These are phyloP conservation scores for Platismatia glauca DNA, from an alignment of 495 filamentous ascomycete genomes.

Conservation along the genomic window DNA sequence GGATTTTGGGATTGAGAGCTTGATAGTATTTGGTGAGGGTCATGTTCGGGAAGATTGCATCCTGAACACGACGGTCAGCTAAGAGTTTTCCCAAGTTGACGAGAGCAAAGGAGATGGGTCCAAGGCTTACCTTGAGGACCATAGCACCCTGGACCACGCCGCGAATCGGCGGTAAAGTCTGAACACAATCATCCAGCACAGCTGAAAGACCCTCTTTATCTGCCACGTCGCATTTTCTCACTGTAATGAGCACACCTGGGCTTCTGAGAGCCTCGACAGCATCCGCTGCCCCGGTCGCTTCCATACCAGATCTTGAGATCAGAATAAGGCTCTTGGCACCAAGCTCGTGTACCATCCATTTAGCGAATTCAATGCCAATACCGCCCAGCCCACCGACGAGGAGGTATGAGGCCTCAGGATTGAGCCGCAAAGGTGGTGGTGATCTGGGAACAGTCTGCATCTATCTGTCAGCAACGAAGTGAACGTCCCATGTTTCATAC, in stretches of 20 bases:
- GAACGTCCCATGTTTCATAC: not conserved
- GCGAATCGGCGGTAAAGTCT: slow-evolving; percentile 27
- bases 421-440: slow-evolving; percentile 13
- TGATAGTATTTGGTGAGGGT: slow-evolving; percentile 33
- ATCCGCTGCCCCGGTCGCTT: slow-evolving; percentile 3
- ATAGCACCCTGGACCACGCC: slow-evolving; percentile 35
- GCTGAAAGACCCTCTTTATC: slow-evolving; percentile 25
- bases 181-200: slow-evolving; percentile 1
- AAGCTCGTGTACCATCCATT: slow-evolving; percentile 42
- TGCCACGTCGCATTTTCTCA: slow-evolving; percentile 36
- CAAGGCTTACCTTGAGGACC: slow-evolving; percentile 25
- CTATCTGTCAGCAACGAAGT: not conserved
- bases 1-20: slow-evolving; percentile 36
- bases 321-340: slow-evolving; percentile 48
- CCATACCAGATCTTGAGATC: slow-evolving; percentile 23
- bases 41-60: slow-evolving; percentile 37
- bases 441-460: slow-evolving; percentile 5
- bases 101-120: not conserved
- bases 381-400: slow-evolving; percentile 37
- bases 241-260: slow-evolving; percentile 24
- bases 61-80: slow-evolving; percentile 18
- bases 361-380: slow-evolving; percentile 48
- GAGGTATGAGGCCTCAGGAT: slow-evolving; percentile 26
- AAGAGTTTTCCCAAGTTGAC: no score
- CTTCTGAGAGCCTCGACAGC: slow-evolving; percentile 16